Conservation (phyloP, 768 basidiomycete genomes). For the Hortiboletus flavorubellus region DNA sequence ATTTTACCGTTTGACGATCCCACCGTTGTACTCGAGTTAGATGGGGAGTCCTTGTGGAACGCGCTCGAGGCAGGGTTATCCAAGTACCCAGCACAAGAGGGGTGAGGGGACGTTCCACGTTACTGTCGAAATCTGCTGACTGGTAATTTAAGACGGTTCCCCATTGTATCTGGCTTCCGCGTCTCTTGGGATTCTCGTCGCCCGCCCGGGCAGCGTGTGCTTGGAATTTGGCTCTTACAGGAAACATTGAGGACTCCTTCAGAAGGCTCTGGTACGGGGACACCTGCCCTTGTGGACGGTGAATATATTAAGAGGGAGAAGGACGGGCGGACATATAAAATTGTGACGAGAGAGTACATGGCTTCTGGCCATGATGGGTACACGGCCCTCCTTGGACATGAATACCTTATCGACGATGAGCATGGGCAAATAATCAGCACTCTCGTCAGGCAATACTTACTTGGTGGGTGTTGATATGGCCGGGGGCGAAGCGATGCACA, state of each 20-base stretch:
- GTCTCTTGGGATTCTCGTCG: slow-evolving; percentile 84
- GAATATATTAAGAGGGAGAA: slow-evolving; percentile 53
- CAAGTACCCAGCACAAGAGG: slow-evolving; percentile 89
- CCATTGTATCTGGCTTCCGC: slow-evolving; percentile 78
- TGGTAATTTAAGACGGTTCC: slow-evolving; percentile 64
- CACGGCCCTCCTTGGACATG: slow-evolving; percentile 56
- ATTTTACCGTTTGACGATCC: slow-evolving; percentile 90
- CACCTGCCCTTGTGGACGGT: slow-evolving; percentile 39
- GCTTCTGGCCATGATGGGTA: slow-evolving; percentile 84
- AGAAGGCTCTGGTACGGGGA: slow-evolving; percentile 22
- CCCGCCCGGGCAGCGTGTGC: slow-evolving; percentile 66
- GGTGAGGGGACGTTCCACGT: slow-evolving; percentile 42
- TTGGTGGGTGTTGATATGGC: slow-evolving; percentile 46
- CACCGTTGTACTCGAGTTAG: slow-evolving; percentile 73
- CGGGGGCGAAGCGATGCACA: not conserved
- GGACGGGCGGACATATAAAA: slow-evolving; percentile 60
- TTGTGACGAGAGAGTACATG: slow-evolving; percentile 89
- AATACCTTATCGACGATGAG: slow-evolving; percentile 80
- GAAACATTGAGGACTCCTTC: slow-evolving; percentile 24
- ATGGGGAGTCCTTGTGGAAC: slow-evolving; percentile 77
- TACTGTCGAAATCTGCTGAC: not conserved
- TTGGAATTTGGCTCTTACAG: slow-evolving; percentile 63
- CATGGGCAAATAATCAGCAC: slow-evolving; percentile 73
- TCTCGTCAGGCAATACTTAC: slow-evolving; percentile 79
- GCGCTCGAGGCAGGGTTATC: slow-evolving; percentile 68